phyloP scores from a whole-genome alignment of 75 land plant genomes.

The Chamaecyparis obtusa region DNA sequence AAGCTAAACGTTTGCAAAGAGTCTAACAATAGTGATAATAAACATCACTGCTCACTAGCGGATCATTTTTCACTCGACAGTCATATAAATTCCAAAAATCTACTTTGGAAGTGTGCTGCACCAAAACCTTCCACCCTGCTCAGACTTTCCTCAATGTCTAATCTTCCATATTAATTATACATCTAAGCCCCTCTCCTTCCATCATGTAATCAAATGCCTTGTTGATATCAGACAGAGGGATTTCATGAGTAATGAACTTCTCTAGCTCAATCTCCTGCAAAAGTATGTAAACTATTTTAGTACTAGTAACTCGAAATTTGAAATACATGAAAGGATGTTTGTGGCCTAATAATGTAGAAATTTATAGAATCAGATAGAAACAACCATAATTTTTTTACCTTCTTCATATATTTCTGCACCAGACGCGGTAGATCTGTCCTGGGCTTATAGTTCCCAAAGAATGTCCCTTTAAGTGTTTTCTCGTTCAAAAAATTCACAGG shows the following conservation, averaged over 20 bases:
- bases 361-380: too few relatives aligned
- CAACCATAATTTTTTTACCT: constrained; percentile 20
- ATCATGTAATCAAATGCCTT: constrained; percentile 33
- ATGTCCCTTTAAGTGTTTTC: constrained; percentile 33
- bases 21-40: too few relatives aligned
- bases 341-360: too few relatives aligned
- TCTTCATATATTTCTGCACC: constrained; percentile 47
- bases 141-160: background rate
- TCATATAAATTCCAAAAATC: too few relatives aligned
- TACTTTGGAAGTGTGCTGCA: too few relatives aligned
- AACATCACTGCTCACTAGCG: too few relatives aligned
- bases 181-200: constrained; percentile 33
- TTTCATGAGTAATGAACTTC: constrained; percentile 32
- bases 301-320: background rate
- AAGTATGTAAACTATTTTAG: background rate
- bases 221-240: constrained; percentile 36
- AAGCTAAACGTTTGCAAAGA: too few relatives aligned
- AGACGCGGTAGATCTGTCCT: constrained; percentile 36
- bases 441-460: constrained; percentile 47
- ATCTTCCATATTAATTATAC: constrained; percentile 16
- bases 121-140: too few relatives aligned
- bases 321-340: too few relatives aligned
- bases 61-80: too few relatives aligned
- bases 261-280: constrained; percentile 40
- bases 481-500: constrained; percentile 33